Conservation (phyloP, 108 stramenopile genomes). For the Aurantiochytrium sp. region DNA sequence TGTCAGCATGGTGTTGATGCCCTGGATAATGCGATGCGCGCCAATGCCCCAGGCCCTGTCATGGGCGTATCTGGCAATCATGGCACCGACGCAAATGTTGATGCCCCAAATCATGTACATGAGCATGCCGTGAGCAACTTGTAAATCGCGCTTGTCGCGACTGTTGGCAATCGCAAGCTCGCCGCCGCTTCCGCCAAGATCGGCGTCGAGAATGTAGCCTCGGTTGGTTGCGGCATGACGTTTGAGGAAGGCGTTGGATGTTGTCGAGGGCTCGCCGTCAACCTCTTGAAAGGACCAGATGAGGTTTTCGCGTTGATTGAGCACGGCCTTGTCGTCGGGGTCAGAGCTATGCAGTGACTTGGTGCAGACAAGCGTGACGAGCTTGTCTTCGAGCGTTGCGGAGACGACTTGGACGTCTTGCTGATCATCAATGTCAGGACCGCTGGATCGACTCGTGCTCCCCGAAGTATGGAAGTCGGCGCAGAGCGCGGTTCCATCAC, state of each 20-base stretch:
- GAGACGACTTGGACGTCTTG: neutral
- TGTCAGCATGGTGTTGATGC: neutral
- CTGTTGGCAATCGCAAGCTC: neutral
- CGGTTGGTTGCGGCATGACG: neutral
- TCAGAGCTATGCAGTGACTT: neutral
- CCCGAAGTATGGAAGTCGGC: neutral
- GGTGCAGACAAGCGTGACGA: neutral
- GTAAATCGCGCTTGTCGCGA: neutral
- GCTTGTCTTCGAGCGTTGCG: neutral
- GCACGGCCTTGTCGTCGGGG: neutral
- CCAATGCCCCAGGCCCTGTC: neutral
- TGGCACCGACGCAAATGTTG: neutral
- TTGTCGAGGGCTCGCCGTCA: neutral
- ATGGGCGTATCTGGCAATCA: neutral
- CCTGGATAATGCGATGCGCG: neutral
- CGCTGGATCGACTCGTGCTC: neutral
- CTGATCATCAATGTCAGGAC: neutral
- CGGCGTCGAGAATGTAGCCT: neutral
- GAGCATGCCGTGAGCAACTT: neutral
- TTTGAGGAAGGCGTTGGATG: neutral
- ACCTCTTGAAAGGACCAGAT: neutral
- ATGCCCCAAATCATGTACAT: slow-evolving; percentile 12
- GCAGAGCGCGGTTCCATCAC: neutral
- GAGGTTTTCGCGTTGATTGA: neutral
- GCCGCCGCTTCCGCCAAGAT: neutral